Conservation (phyloP, 2,329 filamentous ascomycete genomes). For the Cadophora gregata region DNA sequence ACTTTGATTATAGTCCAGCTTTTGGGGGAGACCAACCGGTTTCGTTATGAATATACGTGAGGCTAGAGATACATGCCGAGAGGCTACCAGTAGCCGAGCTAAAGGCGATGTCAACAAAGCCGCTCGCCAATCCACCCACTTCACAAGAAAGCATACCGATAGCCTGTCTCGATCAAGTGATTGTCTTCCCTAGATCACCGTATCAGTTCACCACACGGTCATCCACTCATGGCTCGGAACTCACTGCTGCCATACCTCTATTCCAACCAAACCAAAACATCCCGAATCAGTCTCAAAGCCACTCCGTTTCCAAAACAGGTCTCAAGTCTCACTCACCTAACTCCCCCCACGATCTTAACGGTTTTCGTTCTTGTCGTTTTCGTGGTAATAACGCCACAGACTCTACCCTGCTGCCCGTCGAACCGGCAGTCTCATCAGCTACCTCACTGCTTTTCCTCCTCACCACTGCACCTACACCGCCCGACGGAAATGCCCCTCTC, state of each 20-base stretch:
- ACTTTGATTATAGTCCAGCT: background rate
- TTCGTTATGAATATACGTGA: constrained; percentile 47
- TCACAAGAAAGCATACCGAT: constrained; percentile 35
- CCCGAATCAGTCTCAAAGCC: constrained; percentile 11
- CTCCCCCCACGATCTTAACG: constrained; percentile 25
- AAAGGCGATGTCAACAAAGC: constrained; percentile 19
- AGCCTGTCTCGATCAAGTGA: constrained; percentile 46
- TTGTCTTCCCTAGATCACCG: constrained; percentile 42
- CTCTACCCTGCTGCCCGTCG: background rate
- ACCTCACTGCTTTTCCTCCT: constrained; percentile 5
- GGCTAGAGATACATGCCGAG: constrained; percentile 40
- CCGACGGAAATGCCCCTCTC: constrained; percentile 2
- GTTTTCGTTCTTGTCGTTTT: background rate
- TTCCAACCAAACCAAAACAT: background rate
- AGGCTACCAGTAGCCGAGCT: constrained; percentile 40
- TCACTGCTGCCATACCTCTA: constrained; percentile 36
- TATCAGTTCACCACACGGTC: background rate
- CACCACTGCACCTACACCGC: background rate
- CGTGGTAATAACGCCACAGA: background rate
- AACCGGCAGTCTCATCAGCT: background rate
- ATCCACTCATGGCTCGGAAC: background rate
- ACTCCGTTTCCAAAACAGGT: background rate
- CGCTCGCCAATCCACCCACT: background rate
- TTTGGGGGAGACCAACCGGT: constrained; percentile 38
- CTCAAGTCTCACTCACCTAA: constrained; percentile 19